A percentile compares a stretch with the other conserved stretches of the same genome.
Evolutionary conservation across 352 stramenopile species (phyloP).

Genomic region (Phytophthora hybrid): DNA sequence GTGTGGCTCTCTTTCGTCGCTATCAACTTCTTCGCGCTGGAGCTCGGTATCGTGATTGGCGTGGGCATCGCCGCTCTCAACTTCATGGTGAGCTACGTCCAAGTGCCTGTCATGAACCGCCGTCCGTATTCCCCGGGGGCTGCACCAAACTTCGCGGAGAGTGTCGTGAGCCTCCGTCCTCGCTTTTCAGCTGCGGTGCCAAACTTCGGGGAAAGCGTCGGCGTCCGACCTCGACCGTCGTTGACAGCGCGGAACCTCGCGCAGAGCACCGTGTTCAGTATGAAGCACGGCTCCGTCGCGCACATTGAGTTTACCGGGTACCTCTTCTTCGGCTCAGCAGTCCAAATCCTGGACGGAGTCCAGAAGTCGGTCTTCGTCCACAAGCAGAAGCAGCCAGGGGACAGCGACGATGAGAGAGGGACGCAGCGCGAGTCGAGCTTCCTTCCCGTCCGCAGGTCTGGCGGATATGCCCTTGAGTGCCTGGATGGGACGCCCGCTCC

Average conservation of each 20-base stretch:
- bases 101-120: conserved; percentile 62
- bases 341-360: conserved; percentile 76
- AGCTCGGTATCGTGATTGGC: conserved; percentile 94
- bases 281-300: conserved; percentile 68
- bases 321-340: conserved; percentile 81
- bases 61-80: conserved; percentile 88
- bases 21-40: conserved; percentile 94
- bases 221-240: conserved; percentile 24
- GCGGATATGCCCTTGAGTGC: conserved; percentile 64
- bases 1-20: conserved; percentile 92
- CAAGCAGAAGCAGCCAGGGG: conserved; percentile 24
- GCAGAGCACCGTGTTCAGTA: conserved; percentile 54
- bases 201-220: conserved; percentile 30
- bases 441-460: conserved; percentile 48
- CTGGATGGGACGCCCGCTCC: conserved; percentile 58
- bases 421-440: conserved; percentile 39
- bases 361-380: conserved; percentile 70
- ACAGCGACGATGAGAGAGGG: conserved; percentile 23
- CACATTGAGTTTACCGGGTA: conserved; percentile 82
- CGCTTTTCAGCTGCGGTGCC: conserved; percentile 61
- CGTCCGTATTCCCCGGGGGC: conserved; percentile 49
- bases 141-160: conserved; percentile 41
- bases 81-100: conserved; percentile 77
- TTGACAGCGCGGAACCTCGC: conserved; percentile 51
- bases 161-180: conserved; percentile 57